Percentiles rank a stretch among this genome's conserved stretches.
These are phyloP conservation scores for Diaporthe vexans DNA, from an alignment of 2,329 filamentous ascomycete species.

Conservation along the genomic window DNA sequence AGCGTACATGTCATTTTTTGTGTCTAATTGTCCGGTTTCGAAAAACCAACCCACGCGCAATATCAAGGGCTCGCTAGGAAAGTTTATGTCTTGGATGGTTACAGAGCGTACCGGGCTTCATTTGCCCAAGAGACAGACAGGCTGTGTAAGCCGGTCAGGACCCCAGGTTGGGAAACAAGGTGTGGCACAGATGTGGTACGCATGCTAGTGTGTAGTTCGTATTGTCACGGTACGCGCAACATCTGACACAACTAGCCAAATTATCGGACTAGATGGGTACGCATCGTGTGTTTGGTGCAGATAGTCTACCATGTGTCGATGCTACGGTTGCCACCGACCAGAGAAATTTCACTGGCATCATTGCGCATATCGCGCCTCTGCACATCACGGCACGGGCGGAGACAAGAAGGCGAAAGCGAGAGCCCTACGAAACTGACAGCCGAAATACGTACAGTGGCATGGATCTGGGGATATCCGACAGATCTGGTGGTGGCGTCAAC, in stretches of 20 bases:
- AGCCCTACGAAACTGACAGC: conserved; percentile 7
- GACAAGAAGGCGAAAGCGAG: not conserved
- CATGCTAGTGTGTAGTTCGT: not conserved
- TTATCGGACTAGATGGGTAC: not conserved
- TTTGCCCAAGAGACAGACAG: not conserved
- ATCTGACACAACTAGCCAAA: conserved; percentile 3
- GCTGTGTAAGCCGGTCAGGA: too few relatives aligned
- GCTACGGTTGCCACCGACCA: conserved; percentile 3
- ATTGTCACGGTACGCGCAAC: conserved; percentile 3
- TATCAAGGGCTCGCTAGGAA: conserved; percentile 19
- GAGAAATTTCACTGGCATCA: not conserved
- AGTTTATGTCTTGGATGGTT: conserved; percentile 22
- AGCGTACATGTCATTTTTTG: not conserved
- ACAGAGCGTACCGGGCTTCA: not conserved
- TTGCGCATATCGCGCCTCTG: not conserved
- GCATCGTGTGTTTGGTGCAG: not conserved
- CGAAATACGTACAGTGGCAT: not conserved
- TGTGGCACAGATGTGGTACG: conserved; percentile 7
- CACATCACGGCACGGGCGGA: not conserved
- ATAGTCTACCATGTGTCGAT: not conserved
- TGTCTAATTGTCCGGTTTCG: not conserved
- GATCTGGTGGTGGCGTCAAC: conserved; percentile 24
- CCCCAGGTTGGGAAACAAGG: not conserved
- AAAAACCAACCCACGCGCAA: not conserved
- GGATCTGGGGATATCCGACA: not conserved